phyloP scores from a whole-genome alignment of 2,329 filamentous ascomycete genomes.

The Penicillium digitatum region DNA sequence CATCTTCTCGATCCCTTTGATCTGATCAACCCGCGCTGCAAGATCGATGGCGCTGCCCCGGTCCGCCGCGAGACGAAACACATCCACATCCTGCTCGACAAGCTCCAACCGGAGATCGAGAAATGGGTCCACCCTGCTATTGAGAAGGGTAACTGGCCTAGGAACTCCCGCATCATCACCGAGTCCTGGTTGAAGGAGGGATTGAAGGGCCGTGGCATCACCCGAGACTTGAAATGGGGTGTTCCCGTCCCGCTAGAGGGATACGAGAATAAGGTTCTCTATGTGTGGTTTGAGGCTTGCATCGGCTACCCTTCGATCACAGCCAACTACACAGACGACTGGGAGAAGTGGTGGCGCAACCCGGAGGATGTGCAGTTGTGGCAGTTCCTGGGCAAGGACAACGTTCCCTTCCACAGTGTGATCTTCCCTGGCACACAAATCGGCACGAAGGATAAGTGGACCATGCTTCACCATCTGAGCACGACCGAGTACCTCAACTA shows the following conservation, averaged over 20 bases:
- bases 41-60: slow-evolving; percentile 79
- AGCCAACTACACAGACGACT: slow-evolving; percentile 78
- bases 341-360: slow-evolving; percentile 93
- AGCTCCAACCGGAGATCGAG: slow-evolving; percentile 71
- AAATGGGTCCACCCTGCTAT: slow-evolving; percentile 72
- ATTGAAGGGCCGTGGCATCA: slow-evolving; percentile 81
- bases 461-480: slow-evolving; percentile 79
- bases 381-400: slow-evolving; percentile 95
- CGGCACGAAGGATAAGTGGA: slow-evolving; percentile 82
- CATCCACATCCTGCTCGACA: slow-evolving; percentile 81
- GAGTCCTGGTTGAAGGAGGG: slow-evolving; percentile 62
- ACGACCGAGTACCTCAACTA: slow-evolving; percentile 90
- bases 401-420: slow-evolving; percentile 81
- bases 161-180: slow-evolving; percentile 44
- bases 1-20: slow-evolving; percentile 68
- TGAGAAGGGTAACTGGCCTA: slow-evolving; percentile 58
- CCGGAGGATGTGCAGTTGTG: slow-evolving; percentile 83
- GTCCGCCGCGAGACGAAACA: slow-evolving; percentile 81
- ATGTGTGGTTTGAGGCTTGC: slow-evolving; percentile 90
- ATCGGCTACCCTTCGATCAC: slow-evolving; percentile 96
- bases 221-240: slow-evolving; percentile 89
- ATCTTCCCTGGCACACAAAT: slow-evolving; percentile 87
- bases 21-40: slow-evolving; percentile 82
- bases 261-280: slow-evolving; percentile 76
- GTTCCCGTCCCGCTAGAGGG: slow-evolving; percentile 57